Percentiles rank a stretch among this genome's conserved stretches.
These are phyloP conservation scores for Pseudognaphalium luteoalbum DNA, from an alignment of 129 eudicot species.

Conservation along the genomic window DNA sequence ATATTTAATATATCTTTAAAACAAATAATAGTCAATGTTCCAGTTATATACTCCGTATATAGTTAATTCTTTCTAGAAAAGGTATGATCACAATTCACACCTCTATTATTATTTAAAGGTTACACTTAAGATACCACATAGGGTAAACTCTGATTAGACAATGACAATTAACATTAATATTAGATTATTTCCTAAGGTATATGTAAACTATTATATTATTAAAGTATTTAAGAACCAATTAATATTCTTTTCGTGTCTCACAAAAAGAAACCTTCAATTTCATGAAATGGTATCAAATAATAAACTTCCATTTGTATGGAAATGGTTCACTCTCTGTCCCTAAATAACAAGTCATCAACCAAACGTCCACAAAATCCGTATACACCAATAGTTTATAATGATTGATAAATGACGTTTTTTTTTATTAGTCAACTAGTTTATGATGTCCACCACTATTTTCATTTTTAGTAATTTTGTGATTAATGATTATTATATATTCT, in stretches of 20 bases:
- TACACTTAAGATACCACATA: conserved; percentile 16
- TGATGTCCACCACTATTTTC: not conserved
- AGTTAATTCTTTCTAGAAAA: conserved; percentile 12
- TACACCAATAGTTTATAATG: too few species aligned
- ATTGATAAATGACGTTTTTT: too few species aligned
- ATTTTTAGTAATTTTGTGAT: too few species aligned
- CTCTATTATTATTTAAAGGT: not conserved
- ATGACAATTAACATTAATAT: conserved; percentile 1
- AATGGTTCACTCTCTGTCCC: not conserved
- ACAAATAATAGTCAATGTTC: not conserved
- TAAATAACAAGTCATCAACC: not conserved
- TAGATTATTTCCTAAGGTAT: conserved; percentile 12
- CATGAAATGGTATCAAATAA: not conserved
- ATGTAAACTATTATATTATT: not conserved
- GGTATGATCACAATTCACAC: not conserved
- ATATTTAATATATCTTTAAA: not conserved
- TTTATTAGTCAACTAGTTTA: too few species aligned
- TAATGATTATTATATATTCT: too few species aligned
- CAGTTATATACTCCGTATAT: not conserved
- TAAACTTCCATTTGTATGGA: not conserved
- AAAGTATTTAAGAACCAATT: not conserved
- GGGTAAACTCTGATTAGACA: conserved; percentile 14
- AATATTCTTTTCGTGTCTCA: conserved; percentile 12
- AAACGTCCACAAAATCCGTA: not conserved
- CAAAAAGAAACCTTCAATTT: conserved; percentile 11